phyloP scores from a whole-genome alignment of 768 basidiomycete genomes.

The Kwoniella botswanensis region DNA sequence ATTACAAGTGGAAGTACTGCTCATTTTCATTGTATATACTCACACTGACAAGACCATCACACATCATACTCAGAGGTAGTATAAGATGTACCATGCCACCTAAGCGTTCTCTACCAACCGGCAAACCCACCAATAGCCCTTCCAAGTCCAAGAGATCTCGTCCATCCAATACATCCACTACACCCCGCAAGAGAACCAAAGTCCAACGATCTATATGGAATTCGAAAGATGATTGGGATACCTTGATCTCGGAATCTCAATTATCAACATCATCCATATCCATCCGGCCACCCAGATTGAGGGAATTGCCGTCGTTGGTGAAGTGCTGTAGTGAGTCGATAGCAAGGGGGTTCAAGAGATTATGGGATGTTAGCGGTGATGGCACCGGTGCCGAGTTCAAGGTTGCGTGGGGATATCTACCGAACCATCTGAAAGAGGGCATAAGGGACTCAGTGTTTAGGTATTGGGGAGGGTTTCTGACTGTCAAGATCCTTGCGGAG shows the following conservation, averaged over 20 bases:
- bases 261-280: slow-evolving; percentile 49
- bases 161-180: not conserved
- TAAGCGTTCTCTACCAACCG: not conserved
- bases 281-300: slow-evolving; percentile 27
- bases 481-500: slow-evolving; percentile 31
- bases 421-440: slow-evolving; percentile 38
- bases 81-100: not conserved
- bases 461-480: slow-evolving; percentile 39
- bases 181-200: slow-evolving; percentile 3
- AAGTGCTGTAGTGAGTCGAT: slow-evolving; percentile 29
- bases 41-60: no score
- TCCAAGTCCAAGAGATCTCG: not conserved
- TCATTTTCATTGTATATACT: no score
- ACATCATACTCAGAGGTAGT: not conserved
- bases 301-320: slow-evolving; percentile 34
- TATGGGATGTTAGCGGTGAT: slow-evolving; percentile 33
- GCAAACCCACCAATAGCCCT: not conserved
- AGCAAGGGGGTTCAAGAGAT: slow-evolving; percentile 37
- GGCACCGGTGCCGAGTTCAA: slow-evolving; percentile 31
- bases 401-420: slow-evolving; percentile 34
- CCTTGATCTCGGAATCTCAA: slow-evolving; percentile 33
- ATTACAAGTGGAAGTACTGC: no score
- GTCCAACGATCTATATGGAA: slow-evolving; percentile 38
- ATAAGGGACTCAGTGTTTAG: slow-evolving; percentile 41
- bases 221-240: slow-evolving; percentile 45